These are phyloP conservation scores for Peronospora tabacina DNA, from an alignment of 352 stramenopile species.

Conservation along the genomic window DNA sequence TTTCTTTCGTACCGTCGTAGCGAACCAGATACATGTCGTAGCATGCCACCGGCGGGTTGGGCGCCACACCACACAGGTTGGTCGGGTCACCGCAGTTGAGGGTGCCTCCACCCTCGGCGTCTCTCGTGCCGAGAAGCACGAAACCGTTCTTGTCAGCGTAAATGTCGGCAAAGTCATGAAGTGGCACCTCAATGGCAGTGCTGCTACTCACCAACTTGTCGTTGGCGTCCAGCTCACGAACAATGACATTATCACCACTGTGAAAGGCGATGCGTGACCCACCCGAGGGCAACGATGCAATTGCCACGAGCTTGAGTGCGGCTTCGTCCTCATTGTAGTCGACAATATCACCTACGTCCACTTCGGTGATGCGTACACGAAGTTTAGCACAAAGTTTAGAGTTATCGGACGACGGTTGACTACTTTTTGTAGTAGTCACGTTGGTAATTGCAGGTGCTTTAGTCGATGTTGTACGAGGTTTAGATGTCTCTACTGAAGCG, in stretches of 20 bases:
- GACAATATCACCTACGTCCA: slow-evolving; percentile 31
- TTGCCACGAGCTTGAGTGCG: slow-evolving; percentile 37
- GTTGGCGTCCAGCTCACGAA: slow-evolving; percentile 38
- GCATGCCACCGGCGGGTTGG: slow-evolving; percentile 34
- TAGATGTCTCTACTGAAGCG: no score
- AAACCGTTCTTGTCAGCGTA: slow-evolving; percentile 50
- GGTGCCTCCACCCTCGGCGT: slow-evolving; percentile 43
- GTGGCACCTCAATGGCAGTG: slow-evolving; percentile 30
- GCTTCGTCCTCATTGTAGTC: slow-evolving; percentile 46
- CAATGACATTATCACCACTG: slow-evolving; percentile 38
- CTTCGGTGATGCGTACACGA: slow-evolving; percentile 33
- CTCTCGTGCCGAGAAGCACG: slow-evolving; percentile 42
- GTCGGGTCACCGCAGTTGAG: slow-evolving; percentile 50
- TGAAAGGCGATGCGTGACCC: slow-evolving; percentile 47
- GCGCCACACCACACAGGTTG: slow-evolving; percentile 41
- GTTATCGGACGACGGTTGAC: slow-evolving; percentile 4
- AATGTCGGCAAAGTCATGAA: slow-evolving; percentile 49
- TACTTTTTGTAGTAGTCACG: neutral
- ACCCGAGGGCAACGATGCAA: slow-evolving; percentile 32
- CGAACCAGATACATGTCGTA: slow-evolving; percentile 60
- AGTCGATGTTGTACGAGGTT: neutral
- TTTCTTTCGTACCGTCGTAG: slow-evolving; percentile 42
- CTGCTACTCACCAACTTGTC: slow-evolving; percentile 39
- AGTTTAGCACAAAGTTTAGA: slow-evolving; percentile 39
- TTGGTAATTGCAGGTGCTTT: neutral